phyloP scores from a whole-genome alignment of 768 basidiomycete species.

The Mrakia hoshinonis region DNA sequence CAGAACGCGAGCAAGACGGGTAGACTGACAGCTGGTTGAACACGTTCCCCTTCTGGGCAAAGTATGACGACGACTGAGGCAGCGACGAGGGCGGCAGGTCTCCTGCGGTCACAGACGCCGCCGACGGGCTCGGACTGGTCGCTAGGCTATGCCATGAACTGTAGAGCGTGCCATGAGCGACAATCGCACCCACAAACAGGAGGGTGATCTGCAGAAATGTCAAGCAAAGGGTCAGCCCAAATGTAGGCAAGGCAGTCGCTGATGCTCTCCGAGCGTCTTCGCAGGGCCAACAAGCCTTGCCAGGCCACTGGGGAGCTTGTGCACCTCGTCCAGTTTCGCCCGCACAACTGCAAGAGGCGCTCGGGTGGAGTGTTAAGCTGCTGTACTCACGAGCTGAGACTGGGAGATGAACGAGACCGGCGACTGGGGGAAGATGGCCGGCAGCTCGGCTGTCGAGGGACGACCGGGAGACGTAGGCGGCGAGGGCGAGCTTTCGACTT shows the following conservation, averaged over 20 bases:
- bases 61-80: conserved; percentile 8
- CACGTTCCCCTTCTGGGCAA: conserved; percentile 24
- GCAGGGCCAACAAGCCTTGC: no score
- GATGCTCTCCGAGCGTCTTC: no score
- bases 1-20: no score
- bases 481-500: no score
- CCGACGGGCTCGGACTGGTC: background rate
- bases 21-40: conserved; percentile 21
- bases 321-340: no score
- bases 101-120: background rate
- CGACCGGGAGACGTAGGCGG: background rate
- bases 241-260: no score
- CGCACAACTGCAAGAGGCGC: no score
- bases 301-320: no score
- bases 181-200: conserved; percentile 4
- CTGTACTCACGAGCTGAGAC: background rate
- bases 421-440: no score
- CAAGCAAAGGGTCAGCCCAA: background rate
- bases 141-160: background rate
- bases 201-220: background rate
- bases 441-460: background rate
- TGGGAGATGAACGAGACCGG: conserved; percentile 11
- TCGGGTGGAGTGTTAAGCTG: no score
- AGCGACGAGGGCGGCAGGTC: conserved; percentile 13
- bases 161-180: conserved; percentile 7